Evolutionary conservation across 371 early-diverging fungal genomes (phyloP).

Genomic region (Syncephalastrum racemosum): DNA sequence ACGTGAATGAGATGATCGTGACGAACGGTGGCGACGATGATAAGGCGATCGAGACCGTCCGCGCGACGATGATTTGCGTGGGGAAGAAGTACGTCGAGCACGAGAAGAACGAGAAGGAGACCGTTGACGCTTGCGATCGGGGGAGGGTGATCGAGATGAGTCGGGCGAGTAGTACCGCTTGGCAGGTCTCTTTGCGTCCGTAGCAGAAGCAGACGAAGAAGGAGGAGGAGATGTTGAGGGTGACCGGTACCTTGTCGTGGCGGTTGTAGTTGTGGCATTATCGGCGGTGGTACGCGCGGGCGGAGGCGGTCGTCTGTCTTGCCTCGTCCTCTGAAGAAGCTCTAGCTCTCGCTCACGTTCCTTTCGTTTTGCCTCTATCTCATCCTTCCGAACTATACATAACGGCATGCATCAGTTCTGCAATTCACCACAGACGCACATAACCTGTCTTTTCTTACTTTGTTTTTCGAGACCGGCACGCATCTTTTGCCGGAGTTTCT

Average conservation of each 20-base stretch:
- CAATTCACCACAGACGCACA: neutral
- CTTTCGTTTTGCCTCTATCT: constrained; percentile 25
- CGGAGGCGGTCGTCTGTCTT: constrained; percentile 20
- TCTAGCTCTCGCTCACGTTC: constrained; percentile 36
- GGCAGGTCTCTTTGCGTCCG: neutral
- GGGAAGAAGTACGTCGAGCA: neutral
- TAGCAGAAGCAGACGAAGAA: too few species aligned
- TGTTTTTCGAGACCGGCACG: constrained; percentile 47
- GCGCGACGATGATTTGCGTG: neutral
- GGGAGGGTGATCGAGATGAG: constrained; percentile 18
- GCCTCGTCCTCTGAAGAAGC: constrained; percentile 19
- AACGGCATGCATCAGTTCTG: neutral
- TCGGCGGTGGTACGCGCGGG: constrained; percentile 10
- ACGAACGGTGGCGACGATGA: neutral
- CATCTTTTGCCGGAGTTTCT: constrained; percentile 49
- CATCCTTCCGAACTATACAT: constrained; percentile 32
- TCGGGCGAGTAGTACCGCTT: constrained; percentile 17
- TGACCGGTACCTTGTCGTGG: constrained; percentile 11
- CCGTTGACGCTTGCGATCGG: constrained; percentile 1
- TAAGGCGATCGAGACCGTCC: neutral
- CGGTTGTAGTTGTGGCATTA: neutral
- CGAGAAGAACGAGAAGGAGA: constrained; percentile 1
- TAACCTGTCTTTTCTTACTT: constrained; percentile 35
- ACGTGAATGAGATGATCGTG: neutral
- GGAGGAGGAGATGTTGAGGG: constrained; percentile 11